A percentile compares a stretch with the other conserved stretches of the same genome.
Evolutionary conservation across 225 moss, liverwort and hornwort genomes (phyloP).

Genomic region (Pleurozium schreberi): DNA sequence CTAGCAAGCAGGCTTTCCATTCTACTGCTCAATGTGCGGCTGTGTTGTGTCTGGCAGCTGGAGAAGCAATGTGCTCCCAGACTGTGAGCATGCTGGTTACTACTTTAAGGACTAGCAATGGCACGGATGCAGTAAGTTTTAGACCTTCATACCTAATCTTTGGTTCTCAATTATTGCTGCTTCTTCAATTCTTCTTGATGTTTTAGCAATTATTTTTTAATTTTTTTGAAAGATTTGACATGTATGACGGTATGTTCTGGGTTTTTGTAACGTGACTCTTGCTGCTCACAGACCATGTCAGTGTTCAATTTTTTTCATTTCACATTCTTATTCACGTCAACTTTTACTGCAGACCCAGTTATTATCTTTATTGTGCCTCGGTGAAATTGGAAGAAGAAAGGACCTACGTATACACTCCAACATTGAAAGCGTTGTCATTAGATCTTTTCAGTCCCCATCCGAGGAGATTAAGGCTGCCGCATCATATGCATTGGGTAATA

Average conservation of each 20-base stretch:
- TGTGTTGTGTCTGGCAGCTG: slow-evolving; percentile 94
- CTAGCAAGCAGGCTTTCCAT: slow-evolving; percentile 97
- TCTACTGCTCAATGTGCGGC: slow-evolving; percentile 99
- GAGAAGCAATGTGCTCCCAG: slow-evolving; percentile 88
- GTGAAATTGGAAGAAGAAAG: slow-evolving; percentile 95
- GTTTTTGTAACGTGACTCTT: neutral
- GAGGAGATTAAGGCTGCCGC: slow-evolving; percentile 99
- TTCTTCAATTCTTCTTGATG: neutral
- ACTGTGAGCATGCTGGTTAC: slow-evolving; percentile 91
- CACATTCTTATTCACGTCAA: neutral
- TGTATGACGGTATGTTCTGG: neutral
- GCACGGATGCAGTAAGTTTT: slow-evolving; percentile 79
- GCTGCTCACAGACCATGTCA: neutral
- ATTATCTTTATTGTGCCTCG: slow-evolving; percentile 81
- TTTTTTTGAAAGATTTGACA: neutral
- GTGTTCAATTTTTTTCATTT: neutral
- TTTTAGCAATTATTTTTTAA: neutral
- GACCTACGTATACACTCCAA: slow-evolving; percentile 76
- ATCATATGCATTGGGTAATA: slow-evolving; percentile 93
- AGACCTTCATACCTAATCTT: neutral
- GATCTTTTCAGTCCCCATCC: slow-evolving; percentile 92
- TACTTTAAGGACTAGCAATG: slow-evolving; percentile 60
- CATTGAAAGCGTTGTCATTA: slow-evolving; percentile 88
- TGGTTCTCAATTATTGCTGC: neutral
- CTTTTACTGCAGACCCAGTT: slow-evolving; percentile 75